Percentiles rank a stretch among this genome's conserved stretches.
phyloP scores from a whole-genome alignment of 2,329 filamentous ascomycete genomes.

The Colletotrichum liaoningense region DNA sequence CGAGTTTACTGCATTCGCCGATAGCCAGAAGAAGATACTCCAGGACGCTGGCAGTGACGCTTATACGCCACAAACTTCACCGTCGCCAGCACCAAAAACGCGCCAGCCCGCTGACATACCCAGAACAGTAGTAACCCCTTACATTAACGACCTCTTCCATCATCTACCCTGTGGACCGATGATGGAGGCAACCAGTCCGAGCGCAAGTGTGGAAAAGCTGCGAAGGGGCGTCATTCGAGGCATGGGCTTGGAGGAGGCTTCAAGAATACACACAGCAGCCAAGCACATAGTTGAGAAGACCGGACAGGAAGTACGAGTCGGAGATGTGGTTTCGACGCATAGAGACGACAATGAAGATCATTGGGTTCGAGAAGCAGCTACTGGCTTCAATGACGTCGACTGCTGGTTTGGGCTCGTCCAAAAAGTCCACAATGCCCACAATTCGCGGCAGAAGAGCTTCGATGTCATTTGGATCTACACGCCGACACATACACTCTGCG shows the following conservation, averaged over 20 bases:
- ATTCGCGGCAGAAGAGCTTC: slow-evolving; percentile 56
- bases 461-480: slow-evolving; percentile 81
- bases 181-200: slow-evolving; percentile 53
- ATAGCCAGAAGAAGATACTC: slow-evolving; percentile 27
- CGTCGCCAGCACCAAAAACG: neutral
- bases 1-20: slow-evolving; percentile 46
- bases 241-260: slow-evolving; percentile 43
- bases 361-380: slow-evolving; percentile 65
- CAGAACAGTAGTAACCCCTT: slow-evolving; percentile 76
- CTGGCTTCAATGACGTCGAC: slow-evolving; percentile 56
- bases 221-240: slow-evolving; percentile 43
- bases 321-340: slow-evolving; percentile 54
- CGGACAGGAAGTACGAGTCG: neutral
- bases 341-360: slow-evolving; percentile 59
- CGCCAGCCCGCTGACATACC: slow-evolving; percentile 21
- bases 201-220: slow-evolving; percentile 41
- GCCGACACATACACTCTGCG: slow-evolving; percentile 77
- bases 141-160: slow-evolving; percentile 72
- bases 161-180: slow-evolving; percentile 69
- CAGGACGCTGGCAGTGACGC: slow-evolving; percentile 22
- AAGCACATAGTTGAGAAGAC: slow-evolving; percentile 32
- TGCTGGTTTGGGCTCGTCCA: slow-evolving; percentile 81
- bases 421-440: slow-evolving; percentile 52
- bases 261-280: slow-evolving; percentile 37
- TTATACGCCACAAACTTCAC: neutral